Base-by-base conservation (phyloP, 495 filamentous ascomycete genomes). In the Xylona heveae region DNA sequence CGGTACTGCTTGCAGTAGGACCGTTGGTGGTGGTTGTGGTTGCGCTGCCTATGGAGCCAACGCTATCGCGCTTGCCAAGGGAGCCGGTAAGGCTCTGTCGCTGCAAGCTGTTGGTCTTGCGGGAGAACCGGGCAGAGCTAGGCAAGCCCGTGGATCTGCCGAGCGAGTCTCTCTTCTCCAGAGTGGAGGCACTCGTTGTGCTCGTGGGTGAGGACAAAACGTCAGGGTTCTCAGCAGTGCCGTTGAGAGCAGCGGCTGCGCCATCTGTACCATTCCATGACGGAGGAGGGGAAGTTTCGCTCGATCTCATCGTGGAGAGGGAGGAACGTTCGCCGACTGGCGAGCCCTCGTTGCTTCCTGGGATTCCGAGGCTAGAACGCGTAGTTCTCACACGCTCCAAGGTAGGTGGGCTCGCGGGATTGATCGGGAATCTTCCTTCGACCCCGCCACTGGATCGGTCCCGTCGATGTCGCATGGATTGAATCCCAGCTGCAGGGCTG, bases 361-460 rank as follows among this genome's bases (percentile, higher is more conserved):
- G 72, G 16, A 78, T 74, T 30, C 79, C 76, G 13, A 81, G 53
- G 42, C 67, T 72, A 6, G 35, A 50, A 39, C 33, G 34, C 28
- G 36, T 42, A 13, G 41, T 33, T 17, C 37, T 40, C 32, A 48
- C 41, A 30, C 59, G 57, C 28, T 61, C 58, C 34, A 53, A 57
- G 33, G 57, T 47, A 41, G 62, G 58, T 3, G 57, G 54, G 12
- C 72, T 72, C 24, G 75, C 75, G 12, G 59, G 52, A 26, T 69
- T 62, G 40, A 97, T 74, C 6, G 88, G 88, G 60, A 97, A 97
- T 13, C 88, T 63, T 25, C 62, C 82, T 50, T 71, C 75, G 40
- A 72, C 67, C 6, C 77, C 71, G 34, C 84, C 82, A 33, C 68
- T 77, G 44, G 74, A 81, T 41, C 75, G 71, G 37, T 93, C 85